Conservation (phyloP, 2,329 filamentous ascomycete genomes). For the Neophaeococcomyces aloes region DNA sequence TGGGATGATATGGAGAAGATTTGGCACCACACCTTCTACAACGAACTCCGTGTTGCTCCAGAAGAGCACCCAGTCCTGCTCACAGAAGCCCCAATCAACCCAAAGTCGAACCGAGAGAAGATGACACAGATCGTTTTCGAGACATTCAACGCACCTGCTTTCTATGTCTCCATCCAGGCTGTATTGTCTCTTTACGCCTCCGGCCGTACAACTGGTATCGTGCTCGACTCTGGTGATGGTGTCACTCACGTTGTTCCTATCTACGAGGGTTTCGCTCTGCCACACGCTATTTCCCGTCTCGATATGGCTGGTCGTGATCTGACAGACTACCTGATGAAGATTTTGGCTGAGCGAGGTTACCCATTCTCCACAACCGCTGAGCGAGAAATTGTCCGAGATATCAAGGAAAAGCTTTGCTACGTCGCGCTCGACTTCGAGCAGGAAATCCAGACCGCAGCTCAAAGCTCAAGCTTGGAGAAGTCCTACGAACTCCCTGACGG, state of each 20-base stretch:
- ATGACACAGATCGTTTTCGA: conserved; percentile 99
- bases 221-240: conserved; percentile 99
- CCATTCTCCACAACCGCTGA: conserved; percentile 99
- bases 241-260: conserved; percentile 99
- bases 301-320: conserved; percentile 99
- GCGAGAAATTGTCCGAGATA: conserved; percentile 99
- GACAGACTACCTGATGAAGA: conserved; percentile 99
- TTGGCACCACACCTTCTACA: conserved; percentile 99
- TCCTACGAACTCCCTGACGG: conserved; percentile 99
- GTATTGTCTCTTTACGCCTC: conserved; percentile 98
- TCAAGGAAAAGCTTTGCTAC: conserved; percentile 99
- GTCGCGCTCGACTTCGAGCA: conserved; percentile 99
- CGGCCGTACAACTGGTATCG: conserved; percentile 99
- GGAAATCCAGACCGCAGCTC: conserved; percentile 98
- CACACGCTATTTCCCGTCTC: conserved; percentile 99
- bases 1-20: conserved; percentile 99
- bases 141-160: conserved; percentile 99
- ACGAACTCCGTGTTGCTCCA: conserved; percentile 98
- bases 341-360: conserved; percentile 97
- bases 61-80: conserved; percentile 99
- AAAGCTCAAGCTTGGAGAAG: conserved; percentile 98
- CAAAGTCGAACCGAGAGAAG: conserved; percentile 99
- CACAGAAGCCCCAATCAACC: conserved; percentile 99
- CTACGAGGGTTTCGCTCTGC: conserved; percentile 99
- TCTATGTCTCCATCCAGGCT: conserved; percentile 99